phyloP scores from a whole-genome alignment of 2,329 filamentous ascomycete species.

The Paracoccidioides lutzii region DNA sequence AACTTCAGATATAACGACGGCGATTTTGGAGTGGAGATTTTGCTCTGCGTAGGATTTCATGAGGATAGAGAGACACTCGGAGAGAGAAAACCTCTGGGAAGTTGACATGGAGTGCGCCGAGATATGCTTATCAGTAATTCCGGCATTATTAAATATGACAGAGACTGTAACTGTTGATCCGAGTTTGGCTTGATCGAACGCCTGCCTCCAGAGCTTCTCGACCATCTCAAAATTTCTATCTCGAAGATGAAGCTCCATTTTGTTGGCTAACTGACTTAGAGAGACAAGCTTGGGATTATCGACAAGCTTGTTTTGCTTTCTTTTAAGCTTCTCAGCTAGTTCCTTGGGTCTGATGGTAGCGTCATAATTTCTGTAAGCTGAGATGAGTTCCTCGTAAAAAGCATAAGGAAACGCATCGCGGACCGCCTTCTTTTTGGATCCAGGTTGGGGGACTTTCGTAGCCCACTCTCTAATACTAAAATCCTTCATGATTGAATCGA shows the following conservation, averaged over 20 bases:
- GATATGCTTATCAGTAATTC: not conserved
- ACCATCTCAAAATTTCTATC: slow-evolving; percentile 49
- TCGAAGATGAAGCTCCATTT: slow-evolving; percentile 55
- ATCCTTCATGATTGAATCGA: slow-evolving; percentile 27
- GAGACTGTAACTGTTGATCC: slow-evolving; percentile 17
- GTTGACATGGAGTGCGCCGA: slow-evolving; percentile 17
- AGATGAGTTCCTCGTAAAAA: slow-evolving; percentile 45
- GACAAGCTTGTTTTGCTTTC: slow-evolving; percentile 8
- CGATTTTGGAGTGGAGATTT: slow-evolving; percentile 41
- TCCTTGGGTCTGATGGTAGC: slow-evolving; percentile 34
- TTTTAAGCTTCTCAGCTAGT: slow-evolving; percentile 8
- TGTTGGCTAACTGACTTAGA: not conserved
- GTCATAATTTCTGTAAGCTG: slow-evolving; percentile 38
- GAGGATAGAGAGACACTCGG: slow-evolving; percentile 37
- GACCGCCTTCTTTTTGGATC: slow-evolving; percentile 20
- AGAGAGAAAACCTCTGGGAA: slow-evolving; percentile 38
- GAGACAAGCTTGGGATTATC: slow-evolving; percentile 7
- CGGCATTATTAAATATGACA: not conserved
- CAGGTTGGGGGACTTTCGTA: slow-evolving; percentile 29
- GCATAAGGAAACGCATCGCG: slow-evolving; percentile 35
- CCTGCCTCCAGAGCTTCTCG: slow-evolving; percentile 52
- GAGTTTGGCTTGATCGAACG: slow-evolving; percentile 41
- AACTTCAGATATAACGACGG: slow-evolving; percentile 43
- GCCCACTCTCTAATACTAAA: slow-evolving; percentile 30
- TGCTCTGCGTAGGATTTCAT: slow-evolving; percentile 41